Evolutionary conservation across 176 grass and related monocot genomes (phyloP), one percentile per base, ranked within the genome.

Genomic region (Oryza meridionalis): DNA sequence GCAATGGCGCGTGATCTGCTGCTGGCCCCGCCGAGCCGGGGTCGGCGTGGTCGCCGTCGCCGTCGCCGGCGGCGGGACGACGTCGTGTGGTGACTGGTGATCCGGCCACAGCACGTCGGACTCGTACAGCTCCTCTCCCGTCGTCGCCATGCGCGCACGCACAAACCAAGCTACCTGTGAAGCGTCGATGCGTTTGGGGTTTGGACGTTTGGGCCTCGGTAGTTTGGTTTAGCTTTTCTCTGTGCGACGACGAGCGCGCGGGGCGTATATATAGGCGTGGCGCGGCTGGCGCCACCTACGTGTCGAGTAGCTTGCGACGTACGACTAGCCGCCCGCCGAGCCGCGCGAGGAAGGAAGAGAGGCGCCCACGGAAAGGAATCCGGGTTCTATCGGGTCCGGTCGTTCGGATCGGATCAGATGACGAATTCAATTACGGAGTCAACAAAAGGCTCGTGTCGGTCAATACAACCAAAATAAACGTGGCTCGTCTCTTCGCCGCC

Each of bases 101-200:
- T 91, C 89, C 35, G 92, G 92, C 86, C 89, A 94, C 89, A 94
- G 42, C 77, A 94, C 89, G 61, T 94, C 89, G 67, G 76, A 78
- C 82, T 91, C 89, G 85, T 13, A 77, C 13, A 91, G 80, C 86
- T 94, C 92, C 65, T 67, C 92, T 9, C n/a, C 76, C 46, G 33
- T 85, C 19, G 78, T 72, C 92, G 91, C 89, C 7, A 62, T 62
- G 58, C 19, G 55, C 53, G 9, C 53, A 59, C 50, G 53, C 53
- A n/a, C 53, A n/a, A 59, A n/a, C 1, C 55, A n/a, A 7, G 55
- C 55, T 53, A 17, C 50, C 19, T 21, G 55, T n/a, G 21, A 19
- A 53, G 50, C 50, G 50, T 79, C 13, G 13, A 49, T 49, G 46
- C 46, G 12, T 15, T 15, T 49, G 70, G 65, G 62, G 13, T 29